Conservation (phyloP, 1,284 basidiomycete genomes). For the Sporisorium graminicola region DNA sequence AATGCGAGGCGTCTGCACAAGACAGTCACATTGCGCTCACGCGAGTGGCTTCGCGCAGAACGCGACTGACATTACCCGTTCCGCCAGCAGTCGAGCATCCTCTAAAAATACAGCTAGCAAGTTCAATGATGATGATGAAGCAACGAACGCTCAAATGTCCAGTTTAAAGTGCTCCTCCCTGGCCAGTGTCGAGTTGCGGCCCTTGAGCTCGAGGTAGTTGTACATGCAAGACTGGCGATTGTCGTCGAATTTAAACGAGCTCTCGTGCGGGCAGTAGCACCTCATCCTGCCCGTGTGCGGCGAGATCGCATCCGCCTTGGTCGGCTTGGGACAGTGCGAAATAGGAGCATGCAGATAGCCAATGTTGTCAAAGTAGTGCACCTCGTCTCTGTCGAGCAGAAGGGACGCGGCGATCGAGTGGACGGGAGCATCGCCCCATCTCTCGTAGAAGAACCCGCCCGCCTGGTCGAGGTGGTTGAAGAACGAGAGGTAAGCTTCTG, state of each 20-base stretch:
- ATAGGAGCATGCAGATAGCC: slow-evolving; percentile 64
- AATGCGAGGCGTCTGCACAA: no score
- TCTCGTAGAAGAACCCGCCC: slow-evolving; percentile 76
- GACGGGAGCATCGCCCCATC: slow-evolving; percentile 85
- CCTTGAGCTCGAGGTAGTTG: slow-evolving; percentile 34
- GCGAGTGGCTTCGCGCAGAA: no score
- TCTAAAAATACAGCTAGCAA: slow-evolving; percentile 2
- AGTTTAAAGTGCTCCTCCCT: slow-evolving; percentile 13
- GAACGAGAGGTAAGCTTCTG: slow-evolving; percentile 81
- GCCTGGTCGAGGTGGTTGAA: slow-evolving; percentile 81
- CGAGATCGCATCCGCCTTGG: slow-evolving; percentile 11
- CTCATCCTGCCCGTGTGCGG: slow-evolving; percentile 29
- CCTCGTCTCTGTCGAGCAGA: slow-evolving; percentile 54
- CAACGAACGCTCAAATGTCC: slow-evolving; percentile 6
- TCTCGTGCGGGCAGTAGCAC: slow-evolving; percentile 46
- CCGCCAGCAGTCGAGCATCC: background rate
- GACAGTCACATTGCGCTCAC: no score
- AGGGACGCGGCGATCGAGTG: slow-evolving; percentile 67
- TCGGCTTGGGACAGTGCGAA: slow-evolving; percentile 56
- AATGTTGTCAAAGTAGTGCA: slow-evolving; percentile 64
- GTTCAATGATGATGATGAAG: background rate
- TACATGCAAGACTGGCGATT: slow-evolving; percentile 24
- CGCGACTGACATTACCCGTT: background rate
- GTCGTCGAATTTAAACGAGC: slow-evolving; percentile 44
- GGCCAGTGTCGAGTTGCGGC: slow-evolving; percentile 29